phyloP scores from a whole-genome alignment of 2,329 filamentous ascomycete genomes.

The Phyllosticta paracitricarpa region DNA sequence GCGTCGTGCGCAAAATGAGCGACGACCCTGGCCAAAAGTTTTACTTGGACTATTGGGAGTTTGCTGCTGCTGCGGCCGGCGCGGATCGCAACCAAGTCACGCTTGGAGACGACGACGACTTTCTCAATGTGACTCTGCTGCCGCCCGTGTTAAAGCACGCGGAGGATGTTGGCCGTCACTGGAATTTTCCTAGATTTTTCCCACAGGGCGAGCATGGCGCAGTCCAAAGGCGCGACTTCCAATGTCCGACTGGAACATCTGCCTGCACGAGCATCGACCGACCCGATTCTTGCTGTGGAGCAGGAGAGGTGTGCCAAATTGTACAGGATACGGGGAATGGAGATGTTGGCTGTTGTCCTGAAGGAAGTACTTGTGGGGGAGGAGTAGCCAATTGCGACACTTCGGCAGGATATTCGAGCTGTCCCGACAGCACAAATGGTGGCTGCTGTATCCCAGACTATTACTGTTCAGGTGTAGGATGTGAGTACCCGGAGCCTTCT shows the following conservation, averaged over 20 bases:
- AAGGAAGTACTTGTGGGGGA: slow-evolving; percentile 53
- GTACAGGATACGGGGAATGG: slow-evolving; percentile 55
- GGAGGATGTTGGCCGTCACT: slow-evolving; percentile 29
- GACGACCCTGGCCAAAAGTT: slow-evolving; percentile 65
- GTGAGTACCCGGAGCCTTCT: slow-evolving; percentile 31
- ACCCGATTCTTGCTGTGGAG: slow-evolving; percentile 62
- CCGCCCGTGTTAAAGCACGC: slow-evolving; percentile 38
- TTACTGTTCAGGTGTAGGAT: slow-evolving; percentile 59
- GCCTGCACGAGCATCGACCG: slow-evolving; percentile 55
- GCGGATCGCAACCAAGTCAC: neutral
- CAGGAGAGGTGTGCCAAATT: slow-evolving; percentile 54
- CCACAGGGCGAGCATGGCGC: slow-evolving; percentile 19
- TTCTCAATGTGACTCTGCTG: slow-evolving; percentile 30
- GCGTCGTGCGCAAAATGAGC: slow-evolving; percentile 63
- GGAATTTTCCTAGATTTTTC: slow-evolving; percentile 15
- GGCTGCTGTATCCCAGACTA: slow-evolving; percentile 69
- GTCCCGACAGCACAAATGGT: slow-evolving; percentile 54
- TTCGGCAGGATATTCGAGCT: slow-evolving; percentile 51
- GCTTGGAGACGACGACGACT: slow-evolving; percentile 10
- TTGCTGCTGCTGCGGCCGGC: slow-evolving; percentile 22
- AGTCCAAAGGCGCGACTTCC: slow-evolving; percentile 47
- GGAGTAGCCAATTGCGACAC: slow-evolving; percentile 50
- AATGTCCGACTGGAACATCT: slow-evolving; percentile 56
- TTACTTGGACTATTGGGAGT: slow-evolving; percentile 54
- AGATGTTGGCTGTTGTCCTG: slow-evolving; percentile 65